Conservation (phyloP, 352 stramenopile genomes). For the Phytophthora fragariae region DNA sequence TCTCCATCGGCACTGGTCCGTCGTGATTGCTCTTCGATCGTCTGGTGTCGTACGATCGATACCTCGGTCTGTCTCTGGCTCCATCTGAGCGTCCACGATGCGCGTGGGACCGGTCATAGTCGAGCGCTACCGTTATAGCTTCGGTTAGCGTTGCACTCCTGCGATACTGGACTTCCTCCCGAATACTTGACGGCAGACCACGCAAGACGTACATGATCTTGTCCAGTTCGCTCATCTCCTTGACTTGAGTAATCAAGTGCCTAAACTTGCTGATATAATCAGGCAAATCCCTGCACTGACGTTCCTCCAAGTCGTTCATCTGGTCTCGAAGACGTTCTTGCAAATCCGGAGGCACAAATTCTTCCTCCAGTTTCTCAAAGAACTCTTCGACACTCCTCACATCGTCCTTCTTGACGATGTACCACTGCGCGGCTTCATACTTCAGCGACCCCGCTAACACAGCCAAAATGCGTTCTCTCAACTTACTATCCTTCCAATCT, state of each 20-base stretch:
- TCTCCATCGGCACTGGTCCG: conserved; percentile 23
- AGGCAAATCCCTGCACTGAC: conserved; percentile 15
- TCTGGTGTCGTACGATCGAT: conserved; percentile 24
- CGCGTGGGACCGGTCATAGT: conserved; percentile 14
- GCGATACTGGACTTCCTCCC: conserved; percentile 14
- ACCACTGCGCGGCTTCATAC: conserved; percentile 21
- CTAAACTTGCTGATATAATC: conserved; percentile 17
- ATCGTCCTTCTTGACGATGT: conserved; percentile 20
- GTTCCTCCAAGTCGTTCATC: conserved; percentile 18
- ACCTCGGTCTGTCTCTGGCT: conserved; percentile 8
- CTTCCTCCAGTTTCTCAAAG: conserved; percentile 18
- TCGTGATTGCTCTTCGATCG: conserved; percentile 6
- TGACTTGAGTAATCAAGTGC: conserved; percentile 16
- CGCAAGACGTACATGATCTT: conserved; percentile 4
- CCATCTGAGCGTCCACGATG: neutral
- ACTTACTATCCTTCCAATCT: conserved; percentile 14
- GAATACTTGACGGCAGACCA: conserved; percentile 1
- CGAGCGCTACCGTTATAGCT: conserved; percentile 6
- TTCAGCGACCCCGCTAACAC: conserved; percentile 15
- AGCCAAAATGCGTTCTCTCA: conserved; percentile 3
- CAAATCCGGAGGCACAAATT: conserved; percentile 19
- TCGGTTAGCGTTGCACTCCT: conserved; percentile 4
- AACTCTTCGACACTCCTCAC: conserved; percentile 21
- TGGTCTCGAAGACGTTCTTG: conserved; percentile 19
- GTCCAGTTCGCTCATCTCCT: conserved; percentile 24